These are phyloP conservation scores for Magnaporthales sp. DNA, from an alignment of 2,329 filamentous ascomycete genomes.

Conservation along the genomic window DNA sequence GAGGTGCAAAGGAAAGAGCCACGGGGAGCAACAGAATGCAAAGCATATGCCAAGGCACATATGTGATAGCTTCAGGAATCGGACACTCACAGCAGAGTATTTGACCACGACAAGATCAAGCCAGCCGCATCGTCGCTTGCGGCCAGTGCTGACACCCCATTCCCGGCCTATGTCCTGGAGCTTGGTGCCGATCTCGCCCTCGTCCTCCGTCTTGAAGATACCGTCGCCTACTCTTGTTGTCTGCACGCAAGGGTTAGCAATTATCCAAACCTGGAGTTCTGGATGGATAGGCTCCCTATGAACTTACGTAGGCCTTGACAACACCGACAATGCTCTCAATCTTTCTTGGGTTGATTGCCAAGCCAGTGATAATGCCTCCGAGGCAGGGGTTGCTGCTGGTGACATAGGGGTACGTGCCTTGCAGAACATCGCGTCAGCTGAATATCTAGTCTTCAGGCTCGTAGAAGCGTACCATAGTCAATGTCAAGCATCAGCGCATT, in stretches of 20 bases:
- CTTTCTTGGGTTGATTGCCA: constrained; percentile 45
- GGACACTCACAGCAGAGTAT: constrained; percentile 33
- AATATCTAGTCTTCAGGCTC: constrained; percentile 24
- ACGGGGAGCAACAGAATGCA: background rate
- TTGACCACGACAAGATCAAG: constrained; percentile 61
- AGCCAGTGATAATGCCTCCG: constrained; percentile 50
- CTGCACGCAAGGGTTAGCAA: constrained; percentile 5
- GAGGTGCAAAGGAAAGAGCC: background rate
- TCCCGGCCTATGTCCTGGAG: constrained; percentile 30
- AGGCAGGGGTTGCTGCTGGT: constrained; percentile 49
- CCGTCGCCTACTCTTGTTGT: constrained; percentile 52
- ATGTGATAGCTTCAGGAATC: too few relatives aligned
- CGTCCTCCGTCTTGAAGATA: constrained; percentile 52
- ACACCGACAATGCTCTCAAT: constrained; percentile 51
- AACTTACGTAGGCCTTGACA: constrained; percentile 46
- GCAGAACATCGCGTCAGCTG: background rate
- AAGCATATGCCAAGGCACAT: background rate
- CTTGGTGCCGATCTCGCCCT: constrained; percentile 25
- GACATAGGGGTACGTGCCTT: constrained; percentile 51
- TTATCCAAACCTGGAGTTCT: background rate
- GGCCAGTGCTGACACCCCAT: constrained; percentile 35
- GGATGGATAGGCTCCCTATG: background rate
- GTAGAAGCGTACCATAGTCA: constrained; percentile 32
- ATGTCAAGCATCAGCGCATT: constrained; percentile 59
- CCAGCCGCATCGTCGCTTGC: constrained; percentile 49